Evolutionary conservation across 306 rosid genomes (phyloP).

Genomic region (Sicyos edulis): DNA sequence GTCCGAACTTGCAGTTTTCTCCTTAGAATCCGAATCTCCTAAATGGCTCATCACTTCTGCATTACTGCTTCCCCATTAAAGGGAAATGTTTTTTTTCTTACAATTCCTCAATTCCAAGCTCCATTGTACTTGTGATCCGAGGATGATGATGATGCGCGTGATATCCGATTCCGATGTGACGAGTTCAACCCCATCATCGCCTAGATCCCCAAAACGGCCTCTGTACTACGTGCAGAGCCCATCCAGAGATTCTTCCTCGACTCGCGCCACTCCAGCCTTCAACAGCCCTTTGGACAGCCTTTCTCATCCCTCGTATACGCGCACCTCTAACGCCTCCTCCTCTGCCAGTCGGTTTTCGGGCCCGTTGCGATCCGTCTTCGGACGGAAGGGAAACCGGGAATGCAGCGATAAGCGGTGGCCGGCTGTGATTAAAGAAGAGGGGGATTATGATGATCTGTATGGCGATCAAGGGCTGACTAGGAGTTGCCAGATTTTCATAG

Average conservation of each 20-base stretch:
- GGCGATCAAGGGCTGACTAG: slow-evolving; percentile 35
- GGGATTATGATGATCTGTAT: slow-evolving; percentile 34
- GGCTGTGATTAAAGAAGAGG: slow-evolving; percentile 69
- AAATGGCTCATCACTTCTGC: no score
- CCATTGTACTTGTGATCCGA: neutral
- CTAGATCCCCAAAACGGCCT: slow-evolving; percentile 56
- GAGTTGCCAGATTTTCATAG: slow-evolving; percentile 45
- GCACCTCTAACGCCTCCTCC: slow-evolving; percentile 54
- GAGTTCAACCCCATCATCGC: slow-evolving; percentile 56
- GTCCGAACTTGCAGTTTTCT: no score
- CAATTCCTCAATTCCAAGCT: neutral
- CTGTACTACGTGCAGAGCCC: slow-evolving; percentile 75
- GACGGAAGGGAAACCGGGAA: slow-evolving; percentile 32
- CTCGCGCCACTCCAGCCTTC: slow-evolving; percentile 49
- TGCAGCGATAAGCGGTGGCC: slow-evolving; percentile 53
- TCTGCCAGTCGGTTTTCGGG: slow-evolving; percentile 70
- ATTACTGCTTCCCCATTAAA: no score
- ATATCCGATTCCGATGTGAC: slow-evolving; percentile 74
- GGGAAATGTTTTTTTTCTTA: neutral
- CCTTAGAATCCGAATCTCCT: no score
- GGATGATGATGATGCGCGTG: slow-evolving; percentile 43
- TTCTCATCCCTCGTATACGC: slow-evolving; percentile 55
- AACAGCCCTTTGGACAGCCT: slow-evolving; percentile 65
- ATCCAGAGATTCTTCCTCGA: slow-evolving; percentile 54
- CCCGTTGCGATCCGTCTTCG: slow-evolving; percentile 30